These are phyloP conservation scores for Skeletonema menzelii DNA, from an alignment of 108 stramenopile species.

Conservation along the genomic window DNA sequence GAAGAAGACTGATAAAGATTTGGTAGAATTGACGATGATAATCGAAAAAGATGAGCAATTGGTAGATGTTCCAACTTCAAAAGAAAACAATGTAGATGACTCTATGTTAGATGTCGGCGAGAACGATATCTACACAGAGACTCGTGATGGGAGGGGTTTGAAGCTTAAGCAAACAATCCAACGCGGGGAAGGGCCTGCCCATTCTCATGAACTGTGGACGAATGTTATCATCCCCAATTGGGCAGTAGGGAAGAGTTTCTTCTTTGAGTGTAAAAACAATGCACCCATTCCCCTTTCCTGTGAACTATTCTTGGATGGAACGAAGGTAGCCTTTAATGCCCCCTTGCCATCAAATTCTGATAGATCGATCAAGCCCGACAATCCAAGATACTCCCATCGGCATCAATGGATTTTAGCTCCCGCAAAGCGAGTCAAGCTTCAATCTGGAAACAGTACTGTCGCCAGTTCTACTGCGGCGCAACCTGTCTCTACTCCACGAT, in stretches of 20 bases:
- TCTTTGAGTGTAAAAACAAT: constrained; percentile 38
- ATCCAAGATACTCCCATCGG: constrained; percentile 23
- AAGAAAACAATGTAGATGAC: neutral
- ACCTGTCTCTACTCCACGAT: constrained; percentile 15
- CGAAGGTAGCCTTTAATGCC: constrained; percentile 31
- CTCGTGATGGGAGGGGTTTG: constrained; percentile 21
- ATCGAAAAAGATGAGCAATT: constrained; percentile 15
- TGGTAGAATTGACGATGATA: constrained; percentile 20
- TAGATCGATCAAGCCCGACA: constrained; percentile 28
- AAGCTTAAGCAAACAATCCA: constrained; percentile 10
- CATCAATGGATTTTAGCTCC: constrained; percentile 36
- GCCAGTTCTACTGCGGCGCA: neutral
- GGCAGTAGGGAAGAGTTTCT: constrained; percentile 32
- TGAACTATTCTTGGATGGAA: constrained; percentile 38
- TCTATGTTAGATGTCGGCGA: neutral
- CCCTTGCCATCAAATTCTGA: constrained; percentile 22
- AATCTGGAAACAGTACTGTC: neutral
- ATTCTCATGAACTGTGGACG: constrained; percentile 27
- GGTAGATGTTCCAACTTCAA: neutral
- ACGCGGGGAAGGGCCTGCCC: constrained; percentile 47
- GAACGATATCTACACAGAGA: neutral
- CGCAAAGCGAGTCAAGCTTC: constrained; percentile 32
- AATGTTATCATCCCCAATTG: constrained; percentile 32
- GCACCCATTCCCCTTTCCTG: constrained; percentile 29
- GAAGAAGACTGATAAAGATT: constrained; percentile 7